Evolutionary conservation across 495 filamentous ascomycete species (phyloP).

Genomic region (Bryoglossum gracile): DNA sequence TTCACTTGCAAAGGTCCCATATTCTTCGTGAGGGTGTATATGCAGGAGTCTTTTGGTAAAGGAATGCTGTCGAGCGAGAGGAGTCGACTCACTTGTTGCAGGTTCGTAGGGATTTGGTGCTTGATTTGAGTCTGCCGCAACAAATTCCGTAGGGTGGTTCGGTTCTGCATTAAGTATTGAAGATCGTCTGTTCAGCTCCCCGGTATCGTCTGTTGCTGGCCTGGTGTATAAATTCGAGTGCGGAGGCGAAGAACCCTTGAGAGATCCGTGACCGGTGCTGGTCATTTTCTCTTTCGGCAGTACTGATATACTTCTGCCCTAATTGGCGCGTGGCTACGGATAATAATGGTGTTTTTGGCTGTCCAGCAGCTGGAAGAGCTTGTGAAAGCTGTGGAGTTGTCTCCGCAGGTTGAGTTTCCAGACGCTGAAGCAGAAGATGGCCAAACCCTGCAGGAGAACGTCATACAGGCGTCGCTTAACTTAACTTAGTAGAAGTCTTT

Average conservation of each 20-base stretch:
- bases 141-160: background rate
- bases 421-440: too few relatives aligned
- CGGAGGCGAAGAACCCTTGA: background rate
- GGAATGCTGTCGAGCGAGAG: constrained; percentile 17
- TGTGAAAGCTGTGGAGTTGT: too few relatives aligned
- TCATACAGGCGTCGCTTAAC: too few relatives aligned
- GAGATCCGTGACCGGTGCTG: background rate
- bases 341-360: too few relatives aligned
- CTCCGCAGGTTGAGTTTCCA: too few relatives aligned
- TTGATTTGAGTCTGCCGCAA: background rate
- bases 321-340: too few relatives aligned
- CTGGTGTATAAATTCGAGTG: constrained; percentile 41
- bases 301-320: too few relatives aligned
- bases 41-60: constrained; percentile 15
- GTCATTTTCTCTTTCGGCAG: background rate
- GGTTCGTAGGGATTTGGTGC: constrained; percentile 32
- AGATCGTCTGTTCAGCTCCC: constrained; percentile 36
- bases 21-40: too few relatives aligned
- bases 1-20: background rate
- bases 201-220: constrained; percentile 47
- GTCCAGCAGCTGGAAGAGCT: too few relatives aligned
- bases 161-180: constrained; percentile 16
- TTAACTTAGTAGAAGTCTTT: too few relatives aligned
- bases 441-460: too few relatives aligned
- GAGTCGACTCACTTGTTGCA: constrained; percentile 17